Base-by-base conservation (phyloP, 1,284 basidiomycete species). In the Mycena citricolor region DNA sequence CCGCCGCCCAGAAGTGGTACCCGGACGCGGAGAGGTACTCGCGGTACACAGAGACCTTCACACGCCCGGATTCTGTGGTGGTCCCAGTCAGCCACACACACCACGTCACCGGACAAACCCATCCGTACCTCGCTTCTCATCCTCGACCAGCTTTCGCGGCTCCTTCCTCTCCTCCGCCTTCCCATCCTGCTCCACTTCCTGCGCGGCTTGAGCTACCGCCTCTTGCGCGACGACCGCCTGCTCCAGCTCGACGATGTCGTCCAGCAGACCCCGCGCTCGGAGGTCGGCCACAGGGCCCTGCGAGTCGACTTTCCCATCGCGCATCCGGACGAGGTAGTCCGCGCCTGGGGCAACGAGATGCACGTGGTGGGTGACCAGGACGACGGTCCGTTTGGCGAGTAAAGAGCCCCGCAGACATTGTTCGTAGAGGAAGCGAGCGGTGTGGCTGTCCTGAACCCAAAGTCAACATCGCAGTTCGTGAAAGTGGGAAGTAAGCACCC, bases 21-120 rank as follows among this genome's bases (percentile, higher is more conserved):
- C 47, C 82, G 77, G 81, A 83, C 34, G 81, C 82, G 54, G 75
- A 72, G 48, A 93, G 69, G 61, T 92, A 92, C 10, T 78, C 83
- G 54, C 82, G 80, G 61, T 93, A 92, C 30, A 90, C 82, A 4
- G 64, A 61, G 83, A 83, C 87, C 59, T 90, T 87, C 28, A 93
- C 89, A 37, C 78, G 75, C 2, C 89, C 88, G 1, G 73, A 71
- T 36, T 86, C 82, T n/a, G n/a, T n/a, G n/a, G n/a, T n/a, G n/a
- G n/a, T n/a, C n/a, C n/a, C n/a, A n/a, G n/a, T n/a, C n/a, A n/a
- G n/a, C n/a, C n/a, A n/a, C n/a, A n/a, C n/a, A n/a, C n/a, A n/a
- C n/a, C n/a, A n/a, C n/a, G n/a, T n/a, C n/a, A n/a, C n/a, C n/a
- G n/a, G n/a, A n/a, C n/a, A n/a, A n/a, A n/a, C n/a, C n/a, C n/a